Conservation (phyloP, 805 yeast genomes). For the Starmera dryadoides region DNA sequence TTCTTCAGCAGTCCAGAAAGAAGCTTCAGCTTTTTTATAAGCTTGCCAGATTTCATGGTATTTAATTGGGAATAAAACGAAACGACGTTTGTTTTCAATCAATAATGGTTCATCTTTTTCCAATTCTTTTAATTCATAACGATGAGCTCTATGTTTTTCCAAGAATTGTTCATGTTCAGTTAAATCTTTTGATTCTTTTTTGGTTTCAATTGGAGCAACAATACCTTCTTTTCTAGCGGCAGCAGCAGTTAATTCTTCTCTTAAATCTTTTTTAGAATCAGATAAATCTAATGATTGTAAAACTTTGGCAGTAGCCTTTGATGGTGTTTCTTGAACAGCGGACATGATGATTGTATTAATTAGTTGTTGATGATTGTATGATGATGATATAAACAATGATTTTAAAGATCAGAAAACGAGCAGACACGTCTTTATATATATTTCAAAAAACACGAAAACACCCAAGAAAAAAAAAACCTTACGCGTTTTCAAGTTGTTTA, state of each 20-base stretch:
- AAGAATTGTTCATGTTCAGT: constrained; percentile 49
- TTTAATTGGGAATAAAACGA: constrained; percentile 91
- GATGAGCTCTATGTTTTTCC: constrained; percentile 56
- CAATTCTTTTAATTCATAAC: constrained; percentile 62
- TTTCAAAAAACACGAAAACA: too few relatives aligned
- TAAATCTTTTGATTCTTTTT: constrained; percentile 13
- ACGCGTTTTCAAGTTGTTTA: too few relatives aligned
- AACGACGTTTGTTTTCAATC: constrained; percentile 77
- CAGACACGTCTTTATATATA: too few relatives aligned
- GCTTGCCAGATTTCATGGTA: constrained; percentile 98
- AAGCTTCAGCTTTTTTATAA: constrained; percentile 98
- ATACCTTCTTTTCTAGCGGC: constrained; percentile 29
- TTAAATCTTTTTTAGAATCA: constrained; percentile 35
- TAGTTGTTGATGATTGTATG: not conserved
- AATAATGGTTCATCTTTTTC: constrained; percentile 90
- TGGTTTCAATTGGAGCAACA: constrained; percentile 12
- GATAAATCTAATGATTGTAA: constrained; percentile 44
- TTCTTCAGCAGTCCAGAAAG: constrained; percentile 99
- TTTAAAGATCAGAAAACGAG: too few relatives aligned
- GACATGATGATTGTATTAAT: constrained; percentile 20
- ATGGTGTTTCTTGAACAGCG: constrained; percentile 64
- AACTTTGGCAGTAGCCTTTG: constrained; percentile 55
- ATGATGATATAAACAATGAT: too few relatives aligned
- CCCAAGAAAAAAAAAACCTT: too few relatives aligned
- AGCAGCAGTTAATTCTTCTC: constrained; percentile 32